phyloP scores from a whole-genome alignment of 2,329 filamentous ascomycete genomes.

The Monilinia fructicola region DNA sequence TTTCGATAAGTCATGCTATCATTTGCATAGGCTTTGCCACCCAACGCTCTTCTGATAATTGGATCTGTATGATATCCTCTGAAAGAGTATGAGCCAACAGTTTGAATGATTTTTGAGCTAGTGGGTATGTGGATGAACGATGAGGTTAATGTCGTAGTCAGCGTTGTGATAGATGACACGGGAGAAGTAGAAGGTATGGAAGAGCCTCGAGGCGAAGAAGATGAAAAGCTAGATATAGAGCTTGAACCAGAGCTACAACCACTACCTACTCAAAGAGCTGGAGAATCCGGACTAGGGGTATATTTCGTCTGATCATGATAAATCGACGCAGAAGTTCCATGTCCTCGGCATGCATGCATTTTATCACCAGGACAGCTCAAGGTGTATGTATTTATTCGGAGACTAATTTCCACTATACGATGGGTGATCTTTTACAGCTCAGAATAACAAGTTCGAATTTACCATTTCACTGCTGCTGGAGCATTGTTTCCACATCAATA shows the following conservation, averaged over 20 bases:
- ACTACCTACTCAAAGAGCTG: background rate
- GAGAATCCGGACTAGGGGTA: conserved; percentile 24
- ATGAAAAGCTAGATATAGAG: conserved; percentile 14
- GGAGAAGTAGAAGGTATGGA: conserved; percentile 22
- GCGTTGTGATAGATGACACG: background rate
- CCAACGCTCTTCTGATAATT: conserved; percentile 35
- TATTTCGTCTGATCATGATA: conserved; percentile 39
- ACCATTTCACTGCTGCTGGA: too few species aligned
- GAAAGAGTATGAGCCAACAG: conserved; percentile 24
- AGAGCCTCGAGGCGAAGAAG: background rate
- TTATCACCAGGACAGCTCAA: too few species aligned
- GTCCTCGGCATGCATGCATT: too few species aligned
- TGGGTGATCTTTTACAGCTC: too few species aligned
- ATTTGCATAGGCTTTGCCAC: conserved; percentile 26
- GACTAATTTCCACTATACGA: too few species aligned
- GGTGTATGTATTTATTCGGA: too few species aligned
- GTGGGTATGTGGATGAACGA: conserved; percentile 7
- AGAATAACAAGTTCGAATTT: too few species aligned
- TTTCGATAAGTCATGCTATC: conserved; percentile 36
- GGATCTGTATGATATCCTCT: conserved; percentile 42
- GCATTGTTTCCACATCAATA: conserved; percentile 25
- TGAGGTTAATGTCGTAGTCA: conserved; percentile 22
- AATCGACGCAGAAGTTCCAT: conserved; percentile 24
- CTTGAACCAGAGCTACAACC: background rate
- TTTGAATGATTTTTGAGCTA: conserved; percentile 22